Base-by-base conservation (phyloP, 2,329 filamentous ascomycete species). In the Kalmusia sp. region DNA sequence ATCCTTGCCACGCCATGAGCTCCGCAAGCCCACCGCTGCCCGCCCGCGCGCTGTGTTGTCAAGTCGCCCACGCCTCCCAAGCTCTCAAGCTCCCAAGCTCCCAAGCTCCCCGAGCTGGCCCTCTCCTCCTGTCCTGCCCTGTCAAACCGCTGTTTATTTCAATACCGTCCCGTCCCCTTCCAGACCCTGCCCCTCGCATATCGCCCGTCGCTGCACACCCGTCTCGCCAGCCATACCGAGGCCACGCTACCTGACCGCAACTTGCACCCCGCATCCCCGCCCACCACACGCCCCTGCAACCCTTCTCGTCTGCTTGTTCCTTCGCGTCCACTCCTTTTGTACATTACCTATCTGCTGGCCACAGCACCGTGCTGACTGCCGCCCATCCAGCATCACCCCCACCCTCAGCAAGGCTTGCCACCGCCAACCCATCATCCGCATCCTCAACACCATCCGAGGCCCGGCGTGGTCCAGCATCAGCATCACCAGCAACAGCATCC, bases 361-460 rank as follows among this genome's bases (percentile, higher is more conserved):
- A 24, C 61, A 38, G 54, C 45, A 58, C 57, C 33, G 65, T 65
- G 63, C 70, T 74, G 63, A 73, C 70, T 61, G 41, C 57, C 52
- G 55, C 49, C 56, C 56, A 62, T 62, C 68, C 85, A 91, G 87
- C 88, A 90, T 84, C 88, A 90, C 80, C 83, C 86, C 79, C 87
- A 89, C 80, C 85, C 88, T 75, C 86, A 86, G 77, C 86, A 90
- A 81, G 88, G 87, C 84, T 86, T 87, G 77, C 84, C 86, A 68
- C 76, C 80, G 69, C 80, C 79, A 58, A 79, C 81, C 65, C 81
- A 89, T 71, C 83, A 71, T 46, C 69, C 65, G 52, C 69, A 72
- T 51, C 69, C 67, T 51, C 69, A 89, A 63, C 57, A 52, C 28
- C 56, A 45, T n/a, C 54, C 49, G 33, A 31, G 49, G 24, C 40